Conservation (phyloP, 148 eudicot genomes). For the Rhododendron ferrugineum region DNA sequence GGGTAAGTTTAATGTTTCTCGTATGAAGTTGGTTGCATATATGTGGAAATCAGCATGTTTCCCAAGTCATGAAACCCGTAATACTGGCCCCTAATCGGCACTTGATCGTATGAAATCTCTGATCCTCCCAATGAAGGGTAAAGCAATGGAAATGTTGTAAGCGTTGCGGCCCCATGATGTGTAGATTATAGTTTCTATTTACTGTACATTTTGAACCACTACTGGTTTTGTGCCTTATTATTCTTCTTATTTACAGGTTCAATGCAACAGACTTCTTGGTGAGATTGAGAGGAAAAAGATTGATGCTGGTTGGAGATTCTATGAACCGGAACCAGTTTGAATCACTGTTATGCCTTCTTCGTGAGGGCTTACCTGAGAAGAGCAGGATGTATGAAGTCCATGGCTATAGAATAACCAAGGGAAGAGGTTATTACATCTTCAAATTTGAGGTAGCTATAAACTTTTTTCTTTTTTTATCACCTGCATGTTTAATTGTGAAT, state of each 20-base stretch:
- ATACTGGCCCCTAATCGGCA: not conserved
- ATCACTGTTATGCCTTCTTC: constrained; percentile 79
- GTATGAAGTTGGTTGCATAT: not conserved
- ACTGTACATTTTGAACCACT: not conserved
- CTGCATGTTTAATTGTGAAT: not conserved
- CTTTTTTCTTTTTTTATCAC: not conserved
- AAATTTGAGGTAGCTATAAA: constrained; percentile 66
- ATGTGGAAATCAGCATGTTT: constrained; percentile 7
- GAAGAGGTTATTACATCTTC: constrained; percentile 81
- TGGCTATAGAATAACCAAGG: constrained; percentile 87
- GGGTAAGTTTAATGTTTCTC: not conserved
- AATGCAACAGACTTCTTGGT: constrained; percentile 78
- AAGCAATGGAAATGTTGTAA: not conserved
- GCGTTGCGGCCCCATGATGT: not conserved
- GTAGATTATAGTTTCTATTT: not conserved
- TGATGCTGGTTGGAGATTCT: constrained; percentile 93
- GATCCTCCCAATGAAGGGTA: not conserved
- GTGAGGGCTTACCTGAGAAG: constrained; percentile 69
- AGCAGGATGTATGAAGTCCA: constrained; percentile 83
- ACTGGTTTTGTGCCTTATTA: not conserved
- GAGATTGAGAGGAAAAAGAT: constrained; percentile 71
- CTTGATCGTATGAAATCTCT: not conserved
- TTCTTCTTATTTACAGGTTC: constrained; percentile 41
- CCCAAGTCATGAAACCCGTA: not conserved
- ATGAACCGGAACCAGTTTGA: constrained; percentile 96